These are phyloP conservation scores for Conticribra weissflogii DNA, from an alignment of 108 stramenopile genomes.

Conservation along the genomic window DNA sequence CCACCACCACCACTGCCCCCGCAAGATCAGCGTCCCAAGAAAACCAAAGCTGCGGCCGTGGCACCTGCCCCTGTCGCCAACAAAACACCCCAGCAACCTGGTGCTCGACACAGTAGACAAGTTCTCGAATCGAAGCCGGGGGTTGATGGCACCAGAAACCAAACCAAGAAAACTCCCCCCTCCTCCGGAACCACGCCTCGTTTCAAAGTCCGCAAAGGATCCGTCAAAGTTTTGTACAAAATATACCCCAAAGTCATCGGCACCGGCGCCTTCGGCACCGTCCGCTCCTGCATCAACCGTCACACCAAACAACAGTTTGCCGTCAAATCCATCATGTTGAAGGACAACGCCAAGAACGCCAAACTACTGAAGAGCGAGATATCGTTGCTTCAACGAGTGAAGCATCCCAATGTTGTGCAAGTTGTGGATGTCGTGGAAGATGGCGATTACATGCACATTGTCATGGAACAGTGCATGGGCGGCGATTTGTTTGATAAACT, in stretches of 20 bases:
- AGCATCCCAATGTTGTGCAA: conserved; percentile 33
- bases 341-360: conserved; percentile 8
- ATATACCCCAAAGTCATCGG: conserved; percentile 16
- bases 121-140: no score
- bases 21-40: no score
- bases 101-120: no score
- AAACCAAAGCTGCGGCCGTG: no score
- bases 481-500: conserved; percentile 69
- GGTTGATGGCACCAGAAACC: no score
- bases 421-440: conserved; percentile 36
- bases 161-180: background rate
- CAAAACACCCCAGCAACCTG: no score
- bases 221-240: conserved; percentile 19
- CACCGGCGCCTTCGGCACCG: conserved; percentile 23
- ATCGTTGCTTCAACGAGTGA: conserved; percentile 22
- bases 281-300: conserved; percentile 25
- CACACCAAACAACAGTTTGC: conserved; percentile 18
- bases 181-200: background rate
- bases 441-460: conserved; percentile 35
- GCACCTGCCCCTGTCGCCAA: no score
- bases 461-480: conserved; percentile 75
- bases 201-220: conserved; percentile 15
- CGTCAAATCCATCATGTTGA: conserved; percentile 32
- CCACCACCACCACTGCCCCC: no score
- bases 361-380: conserved; percentile 39